Conservation (phyloP, 2,329 filamentous ascomycete species). For the Aureobasidium sp. region DNA sequence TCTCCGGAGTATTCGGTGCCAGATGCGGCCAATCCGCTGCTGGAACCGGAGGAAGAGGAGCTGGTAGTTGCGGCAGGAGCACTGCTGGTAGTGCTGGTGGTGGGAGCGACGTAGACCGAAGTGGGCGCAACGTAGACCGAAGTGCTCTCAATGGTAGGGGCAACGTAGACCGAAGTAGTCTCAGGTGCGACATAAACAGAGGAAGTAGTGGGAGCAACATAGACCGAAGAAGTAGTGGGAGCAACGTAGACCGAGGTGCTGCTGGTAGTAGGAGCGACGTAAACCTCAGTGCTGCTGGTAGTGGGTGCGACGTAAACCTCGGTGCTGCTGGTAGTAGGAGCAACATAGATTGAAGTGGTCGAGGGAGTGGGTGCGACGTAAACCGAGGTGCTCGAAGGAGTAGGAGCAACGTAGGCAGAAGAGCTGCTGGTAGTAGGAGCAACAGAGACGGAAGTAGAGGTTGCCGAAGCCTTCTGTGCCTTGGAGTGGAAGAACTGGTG, state of each 20-base stretch:
- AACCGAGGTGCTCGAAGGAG: slow-evolving; percentile 16
- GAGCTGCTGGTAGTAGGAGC: slow-evolving; percentile 4
- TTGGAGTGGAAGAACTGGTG: slow-evolving; percentile 8
- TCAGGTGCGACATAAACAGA: slow-evolving; percentile 17
- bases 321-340: slow-evolving; percentile 17
- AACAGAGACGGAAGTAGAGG: slow-evolving; percentile 8
- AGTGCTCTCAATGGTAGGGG: slow-evolving; percentile 18
- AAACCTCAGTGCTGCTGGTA: slow-evolving; percentile 13
- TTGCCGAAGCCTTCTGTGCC: slow-evolving; percentile 13
- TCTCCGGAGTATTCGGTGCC: slow-evolving; percentile 47
- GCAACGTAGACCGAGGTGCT: slow-evolving; percentile 13
- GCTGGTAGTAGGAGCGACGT: slow-evolving; percentile 16
- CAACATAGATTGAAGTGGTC: slow-evolving; percentile 17
- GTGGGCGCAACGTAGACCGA: slow-evolving; percentile 16
- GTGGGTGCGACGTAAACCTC: slow-evolving; percentile 20
- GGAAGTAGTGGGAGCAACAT: slow-evolving; percentile 18
- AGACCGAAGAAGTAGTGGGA: no score
- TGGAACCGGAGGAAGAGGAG: slow-evolving; percentile 14
- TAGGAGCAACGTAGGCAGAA: slow-evolving; percentile 20
- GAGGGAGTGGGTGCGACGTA: slow-evolving; percentile 19
- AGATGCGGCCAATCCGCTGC: slow-evolving; percentile 22
- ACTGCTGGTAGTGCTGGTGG: slow-evolving; percentile 15
- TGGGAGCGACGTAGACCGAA: slow-evolving; percentile 15
- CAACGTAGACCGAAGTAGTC: slow-evolving; percentile 14
- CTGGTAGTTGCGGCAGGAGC: slow-evolving; percentile 17